Conservation (phyloP, 768 basidiomycete genomes). For the Psilocybe azurescens region DNA sequence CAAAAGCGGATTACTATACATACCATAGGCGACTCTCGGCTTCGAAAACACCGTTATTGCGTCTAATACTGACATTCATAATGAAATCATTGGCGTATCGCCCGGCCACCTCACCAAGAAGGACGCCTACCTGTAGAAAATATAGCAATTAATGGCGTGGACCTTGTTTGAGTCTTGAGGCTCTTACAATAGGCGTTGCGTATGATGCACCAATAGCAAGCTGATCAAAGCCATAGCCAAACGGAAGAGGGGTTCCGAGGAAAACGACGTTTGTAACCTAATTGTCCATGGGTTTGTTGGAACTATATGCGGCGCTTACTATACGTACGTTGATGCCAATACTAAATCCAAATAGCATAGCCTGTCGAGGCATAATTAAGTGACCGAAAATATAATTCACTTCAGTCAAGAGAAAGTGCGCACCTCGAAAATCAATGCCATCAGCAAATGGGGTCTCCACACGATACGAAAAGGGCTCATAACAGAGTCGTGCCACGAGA, state of each 20-base stretch:
- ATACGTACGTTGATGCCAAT: slow-evolving; percentile 64
- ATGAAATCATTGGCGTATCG: slow-evolving; percentile 60
- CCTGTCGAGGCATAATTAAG: slow-evolving; percentile 27
- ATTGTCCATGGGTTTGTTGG: neutral
- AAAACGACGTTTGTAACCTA: slow-evolving; percentile 74
- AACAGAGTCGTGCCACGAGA: slow-evolving; percentile 53
- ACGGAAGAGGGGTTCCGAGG: slow-evolving; percentile 56
- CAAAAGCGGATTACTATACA: slow-evolving; percentile 1
- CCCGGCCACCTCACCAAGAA: slow-evolving; percentile 58
- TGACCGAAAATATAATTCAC: neutral
- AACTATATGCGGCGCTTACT: neutral
- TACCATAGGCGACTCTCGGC: slow-evolving; percentile 68
- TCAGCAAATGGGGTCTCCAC: slow-evolving; percentile 67
- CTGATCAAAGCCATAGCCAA: slow-evolving; percentile 57
- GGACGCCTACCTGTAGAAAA: slow-evolving; percentile 46
- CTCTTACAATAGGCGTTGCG: slow-evolving; percentile 57
- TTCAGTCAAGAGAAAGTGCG: neutral
- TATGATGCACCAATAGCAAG: slow-evolving; percentile 59
- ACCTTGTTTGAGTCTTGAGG: neutral
- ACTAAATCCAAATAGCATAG: slow-evolving; percentile 64
- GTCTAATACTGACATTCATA: slow-evolving; percentile 47
- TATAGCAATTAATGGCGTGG: neutral
- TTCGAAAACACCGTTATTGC: slow-evolving; percentile 64
- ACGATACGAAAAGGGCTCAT: slow-evolving; percentile 54
- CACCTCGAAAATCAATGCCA: slow-evolving; percentile 17